Evolutionary conservation across 2,329 filamentous ascomycete genomes (phyloP).

Genomic region (Paecilomyces niveus): DNA sequence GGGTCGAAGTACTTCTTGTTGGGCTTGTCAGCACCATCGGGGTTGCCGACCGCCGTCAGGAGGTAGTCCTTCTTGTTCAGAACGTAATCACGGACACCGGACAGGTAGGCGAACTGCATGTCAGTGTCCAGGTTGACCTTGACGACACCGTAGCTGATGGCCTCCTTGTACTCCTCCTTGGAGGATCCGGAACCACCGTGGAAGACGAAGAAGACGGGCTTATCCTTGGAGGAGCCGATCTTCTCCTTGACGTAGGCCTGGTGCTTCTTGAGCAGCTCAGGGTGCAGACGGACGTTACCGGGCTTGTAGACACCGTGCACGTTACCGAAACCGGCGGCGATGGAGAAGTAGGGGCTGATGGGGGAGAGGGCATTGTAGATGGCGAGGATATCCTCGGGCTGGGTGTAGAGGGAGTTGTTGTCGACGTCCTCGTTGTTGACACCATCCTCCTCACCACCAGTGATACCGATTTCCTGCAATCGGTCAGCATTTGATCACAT

Average conservation of each 20-base stretch:
- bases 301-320: conserved; percentile 99
- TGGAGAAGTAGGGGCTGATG: conserved; percentile 95
- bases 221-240: conserved; percentile 62
- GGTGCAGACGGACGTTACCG: conserved; percentile 93
- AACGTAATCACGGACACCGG: conserved; percentile 91
- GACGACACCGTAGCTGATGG: conserved; percentile 89
- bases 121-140: conserved; percentile 99
- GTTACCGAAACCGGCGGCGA: conserved; percentile 96
- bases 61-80: conserved; percentile 94
- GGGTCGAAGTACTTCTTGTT: conserved; percentile 97
- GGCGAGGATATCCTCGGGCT: conserved; percentile 90
- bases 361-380: conserved; percentile 80
- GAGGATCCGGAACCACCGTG: conserved; percentile 91
- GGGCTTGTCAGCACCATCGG: conserved; percentile 91
- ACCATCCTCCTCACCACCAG: conserved; percentile 94
- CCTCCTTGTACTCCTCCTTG: conserved; percentile 83
- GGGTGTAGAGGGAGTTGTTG: conserved; percentile 95
- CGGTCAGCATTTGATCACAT: background rate
- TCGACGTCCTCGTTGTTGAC: conserved; percentile 98
- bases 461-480: conserved; percentile 73
- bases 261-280: conserved; percentile 94
- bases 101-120: conserved; percentile 89
- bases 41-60: conserved; percentile 80
- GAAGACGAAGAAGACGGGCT: conserved; percentile 99
- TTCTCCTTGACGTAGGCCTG: conserved; percentile 84